Conservation (phyloP, 2,329 filamentous ascomycete species). For the Colletotrichum magnum region DNA sequence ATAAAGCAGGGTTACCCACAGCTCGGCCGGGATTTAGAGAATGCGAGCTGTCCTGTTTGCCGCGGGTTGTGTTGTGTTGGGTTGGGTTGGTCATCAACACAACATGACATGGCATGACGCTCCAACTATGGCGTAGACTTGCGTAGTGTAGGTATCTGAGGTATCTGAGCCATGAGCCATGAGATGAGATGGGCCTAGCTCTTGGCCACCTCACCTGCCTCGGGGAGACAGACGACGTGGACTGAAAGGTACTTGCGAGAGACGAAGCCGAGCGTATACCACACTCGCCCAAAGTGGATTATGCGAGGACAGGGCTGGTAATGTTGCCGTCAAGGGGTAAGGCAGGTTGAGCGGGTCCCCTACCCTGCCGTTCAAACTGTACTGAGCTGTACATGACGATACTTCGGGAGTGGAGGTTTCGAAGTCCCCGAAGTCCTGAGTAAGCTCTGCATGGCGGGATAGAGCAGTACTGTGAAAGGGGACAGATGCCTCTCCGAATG, state of each 20-base stretch:
- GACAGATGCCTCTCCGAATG: conserved; percentile 14
- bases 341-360: conserved; percentile 33
- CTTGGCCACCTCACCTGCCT: conserved; percentile 22
- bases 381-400: conserved; percentile 35
- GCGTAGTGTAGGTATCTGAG: too few species aligned
- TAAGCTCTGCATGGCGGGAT: conserved; percentile 39
- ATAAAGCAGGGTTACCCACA: conserved; percentile 26
- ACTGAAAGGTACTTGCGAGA: conserved; percentile 22
- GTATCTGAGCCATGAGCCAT: conserved; percentile 14
- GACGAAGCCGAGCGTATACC: conserved; percentile 23
- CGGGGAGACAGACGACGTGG: conserved; percentile 7
- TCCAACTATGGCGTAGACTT: conserved; percentile 4
- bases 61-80: conserved; percentile 1
- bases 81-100: conserved; percentile 17
- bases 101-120: conserved; percentile 32
- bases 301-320: conserved; percentile 30
- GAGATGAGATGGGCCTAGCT: conserved; percentile 18
- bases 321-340: conserved; percentile 37
- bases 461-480: conserved; percentile 2
- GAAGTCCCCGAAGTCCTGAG: conserved; percentile 37
- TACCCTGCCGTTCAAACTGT: background rate
- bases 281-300: conserved; percentile 19
- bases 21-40: conserved; percentile 22
- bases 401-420: conserved; percentile 37
- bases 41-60: conserved; percentile 19